Base-by-base conservation (phyloP, 345 rosid genomes). In the Eucalyptus camaldulensis region DNA sequence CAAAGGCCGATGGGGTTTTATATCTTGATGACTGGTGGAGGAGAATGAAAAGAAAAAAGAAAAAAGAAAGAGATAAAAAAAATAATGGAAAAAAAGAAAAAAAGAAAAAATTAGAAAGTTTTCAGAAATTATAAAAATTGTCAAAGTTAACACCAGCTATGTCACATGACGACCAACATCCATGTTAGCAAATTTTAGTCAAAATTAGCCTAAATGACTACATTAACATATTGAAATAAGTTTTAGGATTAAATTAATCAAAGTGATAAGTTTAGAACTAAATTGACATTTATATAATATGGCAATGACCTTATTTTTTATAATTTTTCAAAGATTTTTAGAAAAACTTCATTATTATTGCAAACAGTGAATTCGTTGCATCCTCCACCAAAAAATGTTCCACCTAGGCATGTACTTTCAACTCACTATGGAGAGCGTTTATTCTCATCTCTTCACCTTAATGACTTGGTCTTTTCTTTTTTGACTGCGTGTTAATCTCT, bases 101-200 rank as follows among this genome's bases (percentile, higher is more conserved):
- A 4, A 5, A 5, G 12, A 25, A 21, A 10, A 27, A 29, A 6
- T 27, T 27, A 13, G 15, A 62, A 62, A 27, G 1, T 27, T 27
- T 62, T 27, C 0, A 0, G 13, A 65, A 65, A n/a, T 65, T n/a
- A 8, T 4, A 8, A 65, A 65, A 65, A n/a, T 7, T n/a, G 10
- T 65, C 21, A 0, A n/a, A 15, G 3, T 7, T 65, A 8, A 5
- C 21, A 1, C 3, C 1, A 7, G 0, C 0, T 62, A 7, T 12
- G 8, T 6, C 37, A n/a, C 5, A n/a, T 7, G 37, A n/a, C 3
- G 1, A 15, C 2, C 3, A 4, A 7, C 3, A 8, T 65, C 8
- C 22, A 65, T 8, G 1, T n/a, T 33, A 65, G 1, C 3, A n/a
- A 65, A 14, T n/a, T 65, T n/a, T 4, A 14, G 5, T 3, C 76